Percentiles rank a stretch among this genome's conserved stretches.
Evolutionary conservation across 2,329 filamentous ascomycete genomes (phyloP).

Genomic region (Aschersonia sp.): DNA sequence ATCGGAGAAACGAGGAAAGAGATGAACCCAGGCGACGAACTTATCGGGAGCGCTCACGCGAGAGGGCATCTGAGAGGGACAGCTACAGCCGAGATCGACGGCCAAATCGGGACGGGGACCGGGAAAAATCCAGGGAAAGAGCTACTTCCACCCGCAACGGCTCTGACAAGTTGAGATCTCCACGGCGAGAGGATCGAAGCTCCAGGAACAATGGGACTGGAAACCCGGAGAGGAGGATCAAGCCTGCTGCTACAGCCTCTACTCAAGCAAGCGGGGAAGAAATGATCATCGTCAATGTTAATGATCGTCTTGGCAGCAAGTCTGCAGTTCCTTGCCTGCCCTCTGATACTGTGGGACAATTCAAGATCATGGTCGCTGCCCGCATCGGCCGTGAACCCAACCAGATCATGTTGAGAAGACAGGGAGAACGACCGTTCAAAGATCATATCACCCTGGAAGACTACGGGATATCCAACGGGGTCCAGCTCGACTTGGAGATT

Average conservation of each 20-base stretch:
- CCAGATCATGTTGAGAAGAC: conserved; percentile 82
- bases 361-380: conserved; percentile 85
- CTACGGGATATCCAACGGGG: conserved; percentile 87
- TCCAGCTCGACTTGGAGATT: conserved; percentile 50
- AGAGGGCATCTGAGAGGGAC: conserved; percentile 15
- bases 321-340: conserved; percentile 81
- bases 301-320: conserved; percentile 93
- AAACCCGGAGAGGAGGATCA: conserved; percentile 21
- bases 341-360: conserved; percentile 68
- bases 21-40: conserved; percentile 25
- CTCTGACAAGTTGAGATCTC: conserved; percentile 7
- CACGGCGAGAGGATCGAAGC: conserved; percentile 12
- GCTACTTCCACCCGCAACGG: conserved; percentile 11
- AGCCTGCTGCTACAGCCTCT: conserved; percentile 9
- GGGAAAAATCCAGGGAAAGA: conserved; percentile 13
- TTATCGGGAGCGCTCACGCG: conserved; percentile 26
- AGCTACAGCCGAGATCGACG: conserved; percentile 8
- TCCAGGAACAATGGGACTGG: conserved; percentile 17
- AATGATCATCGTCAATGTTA: conserved; percentile 90
- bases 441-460: conserved; percentile 77
- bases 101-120: conserved; percentile 7
- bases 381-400: conserved; percentile 79
- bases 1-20: conserved; percentile 27
- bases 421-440: conserved; percentile 88
- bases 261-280: conserved; percentile 39